A percentile compares a stretch with the other conserved stretches of the same genome.
Evolutionary conservation across 768 basidiomycete genomes (phyloP).

Genomic region (Pleurotus sapidus): DNA sequence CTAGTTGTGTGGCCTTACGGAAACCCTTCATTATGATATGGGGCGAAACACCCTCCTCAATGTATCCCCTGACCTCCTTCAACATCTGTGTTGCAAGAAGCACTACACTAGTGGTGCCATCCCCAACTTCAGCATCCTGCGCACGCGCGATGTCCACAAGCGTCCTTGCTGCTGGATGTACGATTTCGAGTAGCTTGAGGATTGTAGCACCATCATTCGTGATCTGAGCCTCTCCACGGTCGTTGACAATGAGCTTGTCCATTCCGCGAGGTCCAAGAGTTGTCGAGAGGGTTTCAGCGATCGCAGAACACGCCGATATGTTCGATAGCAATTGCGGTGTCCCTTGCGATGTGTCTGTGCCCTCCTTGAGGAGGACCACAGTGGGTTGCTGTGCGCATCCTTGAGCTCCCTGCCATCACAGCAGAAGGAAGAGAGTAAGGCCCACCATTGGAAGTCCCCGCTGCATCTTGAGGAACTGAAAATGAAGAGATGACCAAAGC

Average conservation of each 20-base stretch:
- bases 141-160: constrained; percentile 97
- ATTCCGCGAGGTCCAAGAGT: constrained; percentile 98
- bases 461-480: constrained; percentile 63
- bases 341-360: constrained; percentile 95
- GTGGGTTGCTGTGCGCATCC: constrained; percentile 79
- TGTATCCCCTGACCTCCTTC: constrained; percentile 86
- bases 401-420: constrained; percentile 10
- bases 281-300: constrained; percentile 86
- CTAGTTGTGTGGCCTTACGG: constrained; percentile 82
- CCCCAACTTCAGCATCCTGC: constrained; percentile 97
- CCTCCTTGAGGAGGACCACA: constrained; percentile 93
- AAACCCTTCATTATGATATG: constrained; percentile 98
- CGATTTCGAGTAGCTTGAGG: constrained; percentile 93
- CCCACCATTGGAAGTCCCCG: constrained; percentile 76
- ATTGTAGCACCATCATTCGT: constrained; percentile 99
- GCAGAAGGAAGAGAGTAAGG: neutral
- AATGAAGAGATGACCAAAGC: constrained; percentile 12
- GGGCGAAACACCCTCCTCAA: constrained; percentile 96
- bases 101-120: constrained; percentile 96
- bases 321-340: constrained; percentile 91
- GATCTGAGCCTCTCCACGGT: constrained; percentile 95
- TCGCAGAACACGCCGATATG: constrained; percentile 94
- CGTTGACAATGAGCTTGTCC: constrained; percentile 96
- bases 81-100: constrained; percentile 91
- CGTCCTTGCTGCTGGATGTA: constrained; percentile 97